Base-by-base conservation (phyloP, 2,329 filamentous ascomycete genomes). In the Botrytis tulipae region DNA sequence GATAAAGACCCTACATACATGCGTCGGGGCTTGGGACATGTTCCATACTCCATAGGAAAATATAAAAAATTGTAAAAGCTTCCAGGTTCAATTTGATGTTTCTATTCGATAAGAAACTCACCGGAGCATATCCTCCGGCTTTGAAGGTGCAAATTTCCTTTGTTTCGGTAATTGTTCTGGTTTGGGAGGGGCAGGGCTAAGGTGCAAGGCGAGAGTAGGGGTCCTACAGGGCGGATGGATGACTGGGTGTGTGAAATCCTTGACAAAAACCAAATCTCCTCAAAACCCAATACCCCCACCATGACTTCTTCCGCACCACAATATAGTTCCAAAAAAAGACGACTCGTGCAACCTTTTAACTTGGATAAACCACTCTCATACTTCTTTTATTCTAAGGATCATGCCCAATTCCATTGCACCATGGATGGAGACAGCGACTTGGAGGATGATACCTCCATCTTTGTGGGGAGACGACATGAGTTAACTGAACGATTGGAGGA, bases 401-500 rank as follows among this genome's bases (percentile, higher is more conserved):
- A 71, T 71, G 74, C 65, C 42, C 71, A 74, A 46, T 32, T 69
- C 35, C 71, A 73, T 37, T 32, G 57, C 74, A 71, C 67, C 48
- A 76, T 76, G 73, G 71, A 73, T 61, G 22, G 71, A 18, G 75
- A 75, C 48, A 76, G 71, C 74, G 78, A 77, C 70, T 44, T 25
- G 65, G 73, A 73, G 70, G 79, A 79, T 72, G 77, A 78, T 73
- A 73, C 76, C 40, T 66, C 73, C 35, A 73, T 74, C 35, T 84
- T 90, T 74, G 83, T 91, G 69, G 82, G 84, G 67, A 84, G 85
- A 73, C 89, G 91, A 70, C 83, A 86, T 62, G 82, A 85, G 75
- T 82, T 91, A 74, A 93, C 91, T 0, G 82, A 89, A 25, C 82
- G 84, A 0, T 83, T 92, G 29, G 80, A 82, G 16, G 83, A 83